Evolutionary conservation across 2,329 filamentous ascomycete species (phyloP), one percentile per base, ranked within the genome.

Genomic region (Epichloe sylvatica): DNA sequence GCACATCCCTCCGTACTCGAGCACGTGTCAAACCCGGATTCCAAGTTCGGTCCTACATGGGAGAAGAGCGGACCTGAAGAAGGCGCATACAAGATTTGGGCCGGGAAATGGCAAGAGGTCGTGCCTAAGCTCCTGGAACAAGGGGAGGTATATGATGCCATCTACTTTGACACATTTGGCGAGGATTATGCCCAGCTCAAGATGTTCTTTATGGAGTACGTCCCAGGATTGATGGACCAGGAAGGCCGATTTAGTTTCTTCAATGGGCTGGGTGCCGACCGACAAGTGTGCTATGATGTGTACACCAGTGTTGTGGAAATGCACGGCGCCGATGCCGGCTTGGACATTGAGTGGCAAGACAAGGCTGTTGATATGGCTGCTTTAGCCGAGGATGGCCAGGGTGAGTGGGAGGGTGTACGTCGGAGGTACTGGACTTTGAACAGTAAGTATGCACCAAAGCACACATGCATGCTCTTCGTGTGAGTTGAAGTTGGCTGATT

Each of bases 131-230:
- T 94, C 7, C 68, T 91, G 1, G 77, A 79, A 52, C 69, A 79
- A 39, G 84, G 84, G 9, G 76, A 84, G 59, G 70, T 80, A 12
- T 90, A 91, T 60, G 86, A 94, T 62, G 86, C 84, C 30, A 87
- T 98, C 57, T 98, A 97, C 71, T 97, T 96, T 61, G 92, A 98
- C 63, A 98, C 92, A 0, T 97, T 97, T 65, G 92, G 89, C 6
- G 92, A 98, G 68, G 86, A 92, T 55, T 98, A 97, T 67, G 73
- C 74, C 2, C 86, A 91, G 63, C 78, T 97, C 30, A 83, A 84
- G 44, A 74, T 81, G 52, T 96, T 97, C 70, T 95, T 97, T 64
- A 83, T 78, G 2, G 92, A 97, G 64, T 81, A 84, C 57, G 82
- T 97, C 11, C 86, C 92, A 34, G 83, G 80, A 0, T 66, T 97